These are phyloP conservation scores for Hemileia vastatrix DNA, from an alignment of 1,284 basidiomycete genomes.

Conservation along the genomic window DNA sequence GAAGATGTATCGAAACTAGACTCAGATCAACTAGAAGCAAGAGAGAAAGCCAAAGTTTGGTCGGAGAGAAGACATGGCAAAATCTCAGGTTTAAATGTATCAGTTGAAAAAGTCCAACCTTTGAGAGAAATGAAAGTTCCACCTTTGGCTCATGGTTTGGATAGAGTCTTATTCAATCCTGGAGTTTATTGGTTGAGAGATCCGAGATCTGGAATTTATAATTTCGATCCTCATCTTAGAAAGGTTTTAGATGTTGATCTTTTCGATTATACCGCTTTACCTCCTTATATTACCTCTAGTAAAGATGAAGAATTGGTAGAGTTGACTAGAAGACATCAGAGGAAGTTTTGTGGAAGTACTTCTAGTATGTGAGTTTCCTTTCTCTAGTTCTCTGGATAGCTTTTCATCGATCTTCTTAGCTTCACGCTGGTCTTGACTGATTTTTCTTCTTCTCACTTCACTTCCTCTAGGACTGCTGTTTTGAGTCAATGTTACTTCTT, in stretches of 20 bases:
- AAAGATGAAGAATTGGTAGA: slow-evolving; percentile 35
- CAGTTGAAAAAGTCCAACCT: slow-evolving; percentile 26
- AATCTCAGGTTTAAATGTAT: not conserved
- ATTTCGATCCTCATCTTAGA: slow-evolving; percentile 36
- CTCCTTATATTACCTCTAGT: slow-evolving; percentile 40
- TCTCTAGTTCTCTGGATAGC: too few species aligned
- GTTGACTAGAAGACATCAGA: slow-evolving; percentile 30
- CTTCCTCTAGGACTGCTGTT: slow-evolving; percentile 2
- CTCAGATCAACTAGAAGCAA: not conserved
- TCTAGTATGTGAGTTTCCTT: slow-evolving; percentile 30
- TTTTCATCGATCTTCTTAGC: too few species aligned
- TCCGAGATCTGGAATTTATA: slow-evolving; percentile 39
- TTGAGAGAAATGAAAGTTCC: slow-evolving; percentile 40
- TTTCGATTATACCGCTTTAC: slow-evolving; percentile 40
- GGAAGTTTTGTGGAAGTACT: slow-evolving; percentile 38
- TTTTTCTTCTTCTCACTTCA: too few species aligned
- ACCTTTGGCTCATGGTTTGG: slow-evolving; percentile 37
- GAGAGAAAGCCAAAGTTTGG: not conserved
- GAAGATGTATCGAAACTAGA: not conserved
- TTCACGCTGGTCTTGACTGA: too few species aligned
- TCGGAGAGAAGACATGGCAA: not conserved
- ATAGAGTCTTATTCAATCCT: slow-evolving; percentile 28
- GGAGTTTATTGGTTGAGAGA: slow-evolving; percentile 42
- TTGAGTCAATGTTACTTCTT: not conserved
- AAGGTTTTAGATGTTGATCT: slow-evolving; percentile 41